Conservation (phyloP, 257 asterid species). For the Jaltomata sinuosa region DNA sequence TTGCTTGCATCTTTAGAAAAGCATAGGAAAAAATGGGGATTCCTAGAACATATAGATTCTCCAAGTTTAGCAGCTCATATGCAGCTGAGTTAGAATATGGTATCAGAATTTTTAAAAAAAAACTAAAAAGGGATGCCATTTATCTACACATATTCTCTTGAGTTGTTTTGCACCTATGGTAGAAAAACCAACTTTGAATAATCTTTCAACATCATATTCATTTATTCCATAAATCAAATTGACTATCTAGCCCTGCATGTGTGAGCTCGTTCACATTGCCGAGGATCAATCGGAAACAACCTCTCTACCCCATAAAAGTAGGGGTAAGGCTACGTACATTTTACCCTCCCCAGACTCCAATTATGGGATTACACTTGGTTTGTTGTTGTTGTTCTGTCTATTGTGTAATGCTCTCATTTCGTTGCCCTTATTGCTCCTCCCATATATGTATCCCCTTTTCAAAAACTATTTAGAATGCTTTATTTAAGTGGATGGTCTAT, state of each 20-base stretch:
- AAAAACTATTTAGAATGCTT: not conserved
- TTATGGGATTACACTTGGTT: not conserved
- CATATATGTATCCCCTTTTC: not conserved
- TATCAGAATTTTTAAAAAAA: not conserved
- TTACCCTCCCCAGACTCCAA: not conserved
- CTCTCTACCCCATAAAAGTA: not conserved
- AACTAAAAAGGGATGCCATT: not conserved
- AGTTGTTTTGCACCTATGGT: not conserved
- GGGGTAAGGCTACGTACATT: not conserved
- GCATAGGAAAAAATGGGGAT: not conserved
- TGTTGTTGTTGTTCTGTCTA: not conserved
- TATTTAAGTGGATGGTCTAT: not conserved
- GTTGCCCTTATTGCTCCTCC: not conserved
- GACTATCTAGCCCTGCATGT: not conserved
- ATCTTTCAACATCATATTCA: not conserved
- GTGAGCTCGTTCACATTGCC: not conserved
- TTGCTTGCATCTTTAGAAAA: conserved; percentile 1
- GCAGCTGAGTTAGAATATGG: not conserved
- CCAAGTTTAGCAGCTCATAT: not conserved
- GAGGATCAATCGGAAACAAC: not conserved
- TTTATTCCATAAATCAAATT: not conserved
- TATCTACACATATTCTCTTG: not conserved
- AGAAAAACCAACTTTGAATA: not conserved
- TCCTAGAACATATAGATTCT: not conserved
- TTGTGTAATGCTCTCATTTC: not conserved